Conservation (phyloP, 352 stramenopile genomes). For the Plasmopara viticola region DNA sequence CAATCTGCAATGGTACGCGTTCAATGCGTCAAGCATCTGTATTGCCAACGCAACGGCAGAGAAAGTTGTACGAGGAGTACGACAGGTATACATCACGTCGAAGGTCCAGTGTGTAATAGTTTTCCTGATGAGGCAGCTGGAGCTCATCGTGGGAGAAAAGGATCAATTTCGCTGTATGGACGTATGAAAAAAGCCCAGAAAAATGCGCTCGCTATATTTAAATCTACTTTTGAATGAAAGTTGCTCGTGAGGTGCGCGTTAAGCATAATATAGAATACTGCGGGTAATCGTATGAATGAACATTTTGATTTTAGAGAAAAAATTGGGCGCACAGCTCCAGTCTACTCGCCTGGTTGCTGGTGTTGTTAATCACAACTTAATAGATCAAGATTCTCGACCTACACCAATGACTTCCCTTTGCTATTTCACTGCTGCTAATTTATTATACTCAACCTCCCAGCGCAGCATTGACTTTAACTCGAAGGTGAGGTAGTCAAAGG, state of each 20-base stretch:
- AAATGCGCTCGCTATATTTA: slow-evolving; percentile 77
- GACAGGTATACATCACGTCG: slow-evolving; percentile 11
- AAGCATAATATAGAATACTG: not conserved
- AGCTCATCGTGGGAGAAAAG: slow-evolving; percentile 26
- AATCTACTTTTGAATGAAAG: slow-evolving; percentile 73
- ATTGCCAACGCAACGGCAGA: slow-evolving; percentile 25
- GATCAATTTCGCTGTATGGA: slow-evolving; percentile 57
- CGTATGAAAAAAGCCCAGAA: slow-evolving; percentile 82
- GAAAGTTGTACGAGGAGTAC: slow-evolving; percentile 21
- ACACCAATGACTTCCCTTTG: no score
- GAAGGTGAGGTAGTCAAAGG: no score
- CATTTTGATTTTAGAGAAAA: no score
- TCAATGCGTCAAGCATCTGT: slow-evolving; percentile 47
- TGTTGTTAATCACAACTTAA: no score
- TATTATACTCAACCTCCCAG: no score
- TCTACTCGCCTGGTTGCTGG: no score
- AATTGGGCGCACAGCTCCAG: no score
- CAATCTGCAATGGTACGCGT: slow-evolving; percentile 74
- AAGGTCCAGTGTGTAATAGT: slow-evolving; percentile 13
- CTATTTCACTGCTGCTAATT: no score
- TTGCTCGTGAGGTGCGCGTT: not conserved
- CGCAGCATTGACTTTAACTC: no score
- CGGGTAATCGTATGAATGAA: no score
- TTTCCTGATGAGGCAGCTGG: slow-evolving; percentile 16
- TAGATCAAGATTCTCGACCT: no score